Evolutionary conservation across 768 basidiomycete species (phyloP).

Genomic region (Pulveroboletus sp.): DNA sequence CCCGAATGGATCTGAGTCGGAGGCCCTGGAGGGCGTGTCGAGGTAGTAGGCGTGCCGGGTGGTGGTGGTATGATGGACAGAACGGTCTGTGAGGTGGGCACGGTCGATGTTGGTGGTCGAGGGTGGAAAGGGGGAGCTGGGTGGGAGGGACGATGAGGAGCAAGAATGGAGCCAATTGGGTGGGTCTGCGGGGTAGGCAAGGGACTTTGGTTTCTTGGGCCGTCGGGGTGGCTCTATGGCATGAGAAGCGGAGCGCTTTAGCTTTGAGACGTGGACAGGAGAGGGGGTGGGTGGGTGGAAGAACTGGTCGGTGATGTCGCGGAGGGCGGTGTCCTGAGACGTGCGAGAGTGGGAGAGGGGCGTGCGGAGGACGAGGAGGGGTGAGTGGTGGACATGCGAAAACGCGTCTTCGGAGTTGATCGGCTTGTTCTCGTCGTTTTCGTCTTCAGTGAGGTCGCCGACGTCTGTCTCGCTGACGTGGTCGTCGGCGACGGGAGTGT

Average conservation of each 20-base stretch:
- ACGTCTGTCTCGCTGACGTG: conserved; percentile 19
- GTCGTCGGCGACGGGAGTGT: conserved; percentile 7
- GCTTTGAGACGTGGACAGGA: conserved; percentile 22
- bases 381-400: conserved; percentile 2
- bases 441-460: conserved; percentile 10
- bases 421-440: conserved; percentile 7
- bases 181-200: conserved; percentile 28
- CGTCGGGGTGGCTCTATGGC: conserved; percentile 27
- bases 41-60: conserved; percentile 19
- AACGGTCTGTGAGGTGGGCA: not conserved
- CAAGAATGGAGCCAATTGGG: conserved; percentile 27
- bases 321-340: conserved; percentile 22
- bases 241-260: conserved; percentile 10
- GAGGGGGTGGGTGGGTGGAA: conserved; percentile 32
- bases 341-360: conserved; percentile 19
- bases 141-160: conserved; percentile 30
- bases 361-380: conserved; percentile 17
- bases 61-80: not conserved
- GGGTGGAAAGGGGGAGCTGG: conserved; percentile 30
- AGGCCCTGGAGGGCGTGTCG: conserved; percentile 19
- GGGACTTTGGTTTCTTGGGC: conserved; percentile 30
- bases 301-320: conserved; percentile 33
- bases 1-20: conserved; percentile 51
- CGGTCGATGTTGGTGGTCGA: conserved; percentile 19
- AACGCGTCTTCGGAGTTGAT: conserved; percentile 7